Conservation (phyloP, 305 asterid species). For the Petunia hybrid region DNA sequence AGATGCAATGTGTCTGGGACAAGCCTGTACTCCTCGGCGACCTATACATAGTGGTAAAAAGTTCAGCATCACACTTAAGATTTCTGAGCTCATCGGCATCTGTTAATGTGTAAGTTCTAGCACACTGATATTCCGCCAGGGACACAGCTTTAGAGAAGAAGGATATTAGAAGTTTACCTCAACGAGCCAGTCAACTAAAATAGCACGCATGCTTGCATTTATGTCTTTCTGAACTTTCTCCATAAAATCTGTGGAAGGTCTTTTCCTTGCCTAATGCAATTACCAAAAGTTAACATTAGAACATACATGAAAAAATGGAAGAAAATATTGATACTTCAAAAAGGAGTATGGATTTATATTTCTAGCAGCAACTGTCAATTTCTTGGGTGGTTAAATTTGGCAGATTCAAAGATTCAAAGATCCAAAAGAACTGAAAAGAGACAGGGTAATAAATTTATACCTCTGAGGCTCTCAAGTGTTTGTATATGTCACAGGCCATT, state of each 20-base stretch:
- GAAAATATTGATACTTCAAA: background rate
- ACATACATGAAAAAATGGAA: background rate
- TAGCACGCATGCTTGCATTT: constrained; percentile 51
- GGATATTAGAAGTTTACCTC: constrained; percentile 40
- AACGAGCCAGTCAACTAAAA: constrained; percentile 55
- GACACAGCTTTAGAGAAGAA: constrained; percentile 8
- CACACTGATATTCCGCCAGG: background rate
- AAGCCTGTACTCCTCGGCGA: constrained; percentile 56
- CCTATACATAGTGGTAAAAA: constrained; percentile 38
- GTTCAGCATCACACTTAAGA: background rate
- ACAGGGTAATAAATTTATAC: constrained; percentile 35
- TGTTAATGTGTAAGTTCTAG: background rate
- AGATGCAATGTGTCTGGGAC: constrained; percentile 56
- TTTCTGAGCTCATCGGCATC: no score
- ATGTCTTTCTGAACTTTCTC: constrained; percentile 57
- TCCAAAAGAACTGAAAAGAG: background rate
- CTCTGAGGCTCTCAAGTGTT: constrained; percentile 91
- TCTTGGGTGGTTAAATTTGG: background rate
- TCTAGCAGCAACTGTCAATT: background rate
- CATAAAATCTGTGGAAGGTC: constrained; percentile 61
- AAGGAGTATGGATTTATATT: background rate
- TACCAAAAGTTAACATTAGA: constrained; percentile 14
- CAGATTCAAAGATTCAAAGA: constrained; percentile 6
- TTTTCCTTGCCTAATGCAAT: constrained; percentile 48
- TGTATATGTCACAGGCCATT: constrained; percentile 94